Base-by-base conservation (phyloP, 129 eudicot species). In the Escallonia herrerae region DNA sequence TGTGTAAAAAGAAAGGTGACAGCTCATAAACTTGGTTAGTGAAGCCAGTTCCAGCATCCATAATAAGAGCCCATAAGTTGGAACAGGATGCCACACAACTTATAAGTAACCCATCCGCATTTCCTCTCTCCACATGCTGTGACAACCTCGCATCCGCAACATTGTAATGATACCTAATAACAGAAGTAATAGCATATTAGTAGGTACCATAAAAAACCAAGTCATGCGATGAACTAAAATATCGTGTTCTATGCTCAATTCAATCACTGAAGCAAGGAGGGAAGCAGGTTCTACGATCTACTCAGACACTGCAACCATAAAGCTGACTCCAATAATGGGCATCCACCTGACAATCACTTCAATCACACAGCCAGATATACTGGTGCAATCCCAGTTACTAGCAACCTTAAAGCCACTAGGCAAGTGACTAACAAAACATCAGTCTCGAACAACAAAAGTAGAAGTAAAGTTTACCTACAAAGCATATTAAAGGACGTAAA, bases 21-120 rank as follows among this genome's bases (percentile, higher is more conserved):
- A 89, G 59, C 68, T 89, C 96, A 52, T 85, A 80, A 54, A 85
- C 91, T 83, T 89, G 96, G 73, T 54, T 58, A 15, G 85, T 61
- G 52, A 82, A 89, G 66, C 86, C 87, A 40, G 96, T 89, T 52
- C 96, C 94, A 55, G 94, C 96, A 77, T 89, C 96, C 96, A 89
- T 89, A 58, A 89, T 85, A 39, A 89, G 71, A 46, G 96, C 96
- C 96, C 96, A 89, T 38, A 89, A 66, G 58, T 82, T 89, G 15
- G 94, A 67, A 72, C 83, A 85, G 11, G 96, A 89, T 14, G 96
- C 81, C 40, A 89, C 96, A 8, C 82, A 78, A 57, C 94, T 85
- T 13, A 89, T 83, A 43, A 80, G 89, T 15, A 89, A 75, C 13
- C 90, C 94, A 56, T 89, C 96, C 40, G 77, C 87, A 71, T 74